Percentiles rank a stretch among this genome's conserved stretches.
Conservation (phyloP, 2,329 filamentous ascomycete species). For the Fusarium heterosporum region DNA sequence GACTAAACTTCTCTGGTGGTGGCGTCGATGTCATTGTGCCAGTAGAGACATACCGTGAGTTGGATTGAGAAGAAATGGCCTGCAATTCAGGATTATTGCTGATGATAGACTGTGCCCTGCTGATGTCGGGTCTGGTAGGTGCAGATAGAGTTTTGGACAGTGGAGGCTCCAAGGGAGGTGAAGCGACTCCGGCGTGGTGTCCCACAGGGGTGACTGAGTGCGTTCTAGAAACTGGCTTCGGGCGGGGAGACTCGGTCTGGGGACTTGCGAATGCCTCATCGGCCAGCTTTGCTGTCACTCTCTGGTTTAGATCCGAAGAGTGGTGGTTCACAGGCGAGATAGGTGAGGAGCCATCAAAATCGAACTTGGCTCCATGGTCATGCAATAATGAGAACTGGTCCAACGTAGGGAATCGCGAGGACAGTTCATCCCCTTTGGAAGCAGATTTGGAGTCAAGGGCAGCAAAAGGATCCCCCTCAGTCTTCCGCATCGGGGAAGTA, state of each 20-base stretch:
- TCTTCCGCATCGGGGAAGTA: slow-evolving; percentile 72
- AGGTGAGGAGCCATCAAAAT: slow-evolving; percentile 74
- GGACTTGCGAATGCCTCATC: slow-evolving; percentile 82
- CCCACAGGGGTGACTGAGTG: slow-evolving; percentile 49
- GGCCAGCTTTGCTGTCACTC: slow-evolving; percentile 79
- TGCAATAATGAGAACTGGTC: slow-evolving; percentile 94
- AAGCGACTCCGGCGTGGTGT: slow-evolving; percentile 38
- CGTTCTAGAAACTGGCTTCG: slow-evolving; percentile 43
- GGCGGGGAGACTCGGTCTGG: slow-evolving; percentile 35
- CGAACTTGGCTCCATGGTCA: slow-evolving; percentile 84
- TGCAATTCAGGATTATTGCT: slow-evolving; percentile 71
- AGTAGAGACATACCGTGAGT: slow-evolving; percentile 62
- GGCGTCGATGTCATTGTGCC: slow-evolving; percentile 83
- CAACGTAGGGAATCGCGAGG: slow-evolving; percentile 86
- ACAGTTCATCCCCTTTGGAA: slow-evolving; percentile 78
- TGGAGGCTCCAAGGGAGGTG: slow-evolving; percentile 47
- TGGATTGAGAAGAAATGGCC: slow-evolving; percentile 63
- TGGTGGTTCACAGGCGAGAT: slow-evolving; percentile 64
- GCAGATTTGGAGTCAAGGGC: slow-evolving; percentile 77
- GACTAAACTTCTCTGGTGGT: slow-evolving; percentile 57
- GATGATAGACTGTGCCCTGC: slow-evolving; percentile 73
- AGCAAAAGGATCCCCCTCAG: slow-evolving; percentile 86
- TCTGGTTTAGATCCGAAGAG: slow-evolving; percentile 63
- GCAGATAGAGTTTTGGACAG: slow-evolving; percentile 56
- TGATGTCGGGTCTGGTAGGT: slow-evolving; percentile 62